These are phyloP conservation scores for Exobasidium rhododendri DNA, from an alignment of 1,284 basidiomycete species.

Conservation along the genomic window DNA sequence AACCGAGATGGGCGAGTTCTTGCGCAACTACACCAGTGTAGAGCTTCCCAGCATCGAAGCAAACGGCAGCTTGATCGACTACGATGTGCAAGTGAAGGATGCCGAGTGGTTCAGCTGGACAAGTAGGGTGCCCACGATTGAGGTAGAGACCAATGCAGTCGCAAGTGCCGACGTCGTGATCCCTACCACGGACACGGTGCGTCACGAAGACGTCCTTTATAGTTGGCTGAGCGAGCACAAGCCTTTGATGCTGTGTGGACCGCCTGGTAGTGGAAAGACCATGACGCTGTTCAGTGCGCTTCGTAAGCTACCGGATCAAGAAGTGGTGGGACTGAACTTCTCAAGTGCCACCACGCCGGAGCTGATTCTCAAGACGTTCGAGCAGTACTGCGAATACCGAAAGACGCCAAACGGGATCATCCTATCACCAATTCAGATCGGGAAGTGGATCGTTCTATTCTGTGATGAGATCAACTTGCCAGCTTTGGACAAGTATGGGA, in stretches of 20 bases:
- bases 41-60: slow-evolving; percentile 66
- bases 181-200: slow-evolving; percentile 96
- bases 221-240: slow-evolving; percentile 99
- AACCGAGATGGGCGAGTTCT: slow-evolving; percentile 82
- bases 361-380: slow-evolving; percentile 96
- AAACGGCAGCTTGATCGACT: slow-evolving; percentile 81
- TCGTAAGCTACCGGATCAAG: slow-evolving; percentile 95
- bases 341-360: slow-evolving; percentile 98
- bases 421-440: slow-evolving; percentile 87
- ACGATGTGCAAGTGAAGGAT: slow-evolving; percentile 74
- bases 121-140: slow-evolving; percentile 79
- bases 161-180: slow-evolving; percentile 95
- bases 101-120: slow-evolving; percentile 83
- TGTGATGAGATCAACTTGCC: slow-evolving; percentile 99
- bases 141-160: slow-evolving; percentile 93
- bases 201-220: slow-evolving; percentile 97
- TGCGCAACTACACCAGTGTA: slow-evolving; percentile 79
- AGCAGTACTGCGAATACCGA: slow-evolving; percentile 98
- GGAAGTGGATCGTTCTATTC: slow-evolving; percentile 97
- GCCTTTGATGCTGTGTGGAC: slow-evolving; percentile 95
- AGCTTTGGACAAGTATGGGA: slow-evolving; percentile 95
- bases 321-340: slow-evolving; percentile 98
- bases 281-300: slow-evolving; percentile 99
- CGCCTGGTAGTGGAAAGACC: slow-evolving; percentile 98
- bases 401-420: slow-evolving; percentile 97